Evolutionary conservation across 2,329 filamentous ascomycete species (phyloP).

Genomic region (Botrytis elliptica): DNA sequence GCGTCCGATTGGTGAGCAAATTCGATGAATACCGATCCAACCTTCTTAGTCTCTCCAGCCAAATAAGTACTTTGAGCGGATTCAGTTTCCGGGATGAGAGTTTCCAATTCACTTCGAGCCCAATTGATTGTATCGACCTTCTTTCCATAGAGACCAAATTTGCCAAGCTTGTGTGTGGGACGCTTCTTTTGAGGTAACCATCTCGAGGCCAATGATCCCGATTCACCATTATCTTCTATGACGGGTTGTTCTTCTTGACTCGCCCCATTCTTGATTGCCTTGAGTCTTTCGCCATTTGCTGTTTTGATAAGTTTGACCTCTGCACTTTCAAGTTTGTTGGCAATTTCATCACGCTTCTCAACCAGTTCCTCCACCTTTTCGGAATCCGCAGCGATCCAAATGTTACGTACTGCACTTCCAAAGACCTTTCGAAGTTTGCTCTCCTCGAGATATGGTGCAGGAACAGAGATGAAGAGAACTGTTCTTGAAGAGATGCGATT

Average conservation of each 20-base stretch:
- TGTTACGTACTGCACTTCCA: slow-evolving; percentile 73
- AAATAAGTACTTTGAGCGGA: slow-evolving; percentile 66
- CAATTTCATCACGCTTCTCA: slow-evolving; percentile 74
- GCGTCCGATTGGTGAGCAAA: slow-evolving; percentile 81
- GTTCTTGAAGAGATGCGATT: slow-evolving; percentile 86
- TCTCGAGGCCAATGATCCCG: slow-evolving; percentile 68
- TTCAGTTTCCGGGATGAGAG: slow-evolving; percentile 70
- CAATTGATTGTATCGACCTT: slow-evolving; percentile 95
- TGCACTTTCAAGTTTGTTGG: slow-evolving; percentile 79
- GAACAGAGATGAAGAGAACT: slow-evolving; percentile 85
- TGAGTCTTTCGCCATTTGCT: slow-evolving; percentile 70
- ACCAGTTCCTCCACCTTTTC: slow-evolving; percentile 78
- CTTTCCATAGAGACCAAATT: slow-evolving; percentile 69
- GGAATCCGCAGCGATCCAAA: slow-evolving; percentile 81
- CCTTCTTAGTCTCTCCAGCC: slow-evolving; percentile 59
- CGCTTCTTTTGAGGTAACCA: slow-evolving; percentile 74
- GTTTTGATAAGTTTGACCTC: slow-evolving; percentile 82
- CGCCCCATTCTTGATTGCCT: slow-evolving; percentile 62
- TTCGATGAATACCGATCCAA: slow-evolving; percentile 78
- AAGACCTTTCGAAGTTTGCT: slow-evolving; percentile 77
- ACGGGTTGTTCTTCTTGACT: slow-evolving; percentile 45
- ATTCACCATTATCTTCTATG: slow-evolving; percentile 60
- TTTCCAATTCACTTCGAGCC: slow-evolving; percentile 74
- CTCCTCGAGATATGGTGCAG: slow-evolving; percentile 73
- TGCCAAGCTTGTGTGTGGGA: slow-evolving; percentile 72